phyloP scores from a whole-genome alignment of 176 grass and related monocot genomes.

The Oryza coarctata region DNA sequence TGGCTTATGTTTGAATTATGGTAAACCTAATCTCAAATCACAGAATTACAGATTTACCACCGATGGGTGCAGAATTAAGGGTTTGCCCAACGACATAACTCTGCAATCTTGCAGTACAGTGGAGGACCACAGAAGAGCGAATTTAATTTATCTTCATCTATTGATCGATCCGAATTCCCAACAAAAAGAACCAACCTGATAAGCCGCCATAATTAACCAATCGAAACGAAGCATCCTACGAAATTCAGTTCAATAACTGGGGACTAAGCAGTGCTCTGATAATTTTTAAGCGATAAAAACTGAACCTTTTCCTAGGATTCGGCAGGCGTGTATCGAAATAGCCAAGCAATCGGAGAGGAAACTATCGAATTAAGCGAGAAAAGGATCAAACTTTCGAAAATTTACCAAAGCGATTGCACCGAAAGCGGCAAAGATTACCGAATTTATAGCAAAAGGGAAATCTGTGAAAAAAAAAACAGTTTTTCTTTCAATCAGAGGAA shows the following conservation, averaged over 20 bases:
- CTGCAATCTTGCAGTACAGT: background rate
- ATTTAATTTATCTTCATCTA: background rate
- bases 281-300: background rate
- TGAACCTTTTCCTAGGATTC: background rate
- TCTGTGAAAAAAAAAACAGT: background rate
- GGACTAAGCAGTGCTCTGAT: background rate
- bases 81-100: background rate
- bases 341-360: background rate
- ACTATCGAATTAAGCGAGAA: background rate
- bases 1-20: background rate
- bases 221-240: background rate
- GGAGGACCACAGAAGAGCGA: background rate
- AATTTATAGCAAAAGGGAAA: background rate
- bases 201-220: constrained; percentile 19
- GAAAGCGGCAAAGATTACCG: constrained; percentile 13
- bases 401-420: background rate
- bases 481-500: background rate
- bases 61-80: background rate
- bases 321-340: background rate
- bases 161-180: background rate
- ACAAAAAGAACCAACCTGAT: background rate
- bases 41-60: background rate
- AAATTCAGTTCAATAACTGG: background rate
- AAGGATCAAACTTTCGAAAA: background rate
- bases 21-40: background rate